Conservation (phyloP, 148 eudicot genomes). For the Rhododendron mucronatum region DNA sequence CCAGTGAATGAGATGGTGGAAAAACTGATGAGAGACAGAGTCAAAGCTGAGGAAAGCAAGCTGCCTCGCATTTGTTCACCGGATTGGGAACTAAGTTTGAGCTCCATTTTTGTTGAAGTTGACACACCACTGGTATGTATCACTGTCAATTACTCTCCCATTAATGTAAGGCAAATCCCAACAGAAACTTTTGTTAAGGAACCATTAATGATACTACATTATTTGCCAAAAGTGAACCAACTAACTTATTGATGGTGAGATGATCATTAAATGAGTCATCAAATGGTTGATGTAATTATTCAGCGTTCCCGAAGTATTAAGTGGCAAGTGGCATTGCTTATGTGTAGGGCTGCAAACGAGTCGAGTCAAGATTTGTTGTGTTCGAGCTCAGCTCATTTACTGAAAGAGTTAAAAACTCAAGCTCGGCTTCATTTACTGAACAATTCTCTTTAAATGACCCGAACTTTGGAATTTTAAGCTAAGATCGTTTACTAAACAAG, state of each 20-base stretch:
- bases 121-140: slow-evolving; percentile 55
- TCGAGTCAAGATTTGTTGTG: not conserved
- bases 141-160: not conserved
- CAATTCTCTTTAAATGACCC: not conserved
- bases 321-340: not conserved
- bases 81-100: slow-evolving; percentile 57
- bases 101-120: slow-evolving; percentile 62
- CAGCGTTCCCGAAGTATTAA: not conserved
- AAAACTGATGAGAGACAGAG: slow-evolving; percentile 54
- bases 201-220: not conserved
- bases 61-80: slow-evolving; percentile 52
- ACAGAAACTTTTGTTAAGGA: not conserved
- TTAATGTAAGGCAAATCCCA: not conserved
- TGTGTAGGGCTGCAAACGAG: not conserved
- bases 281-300: not conserved
- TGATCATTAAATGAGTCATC: not conserved
- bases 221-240: not conserved
- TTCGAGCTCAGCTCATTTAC: too few species aligned
- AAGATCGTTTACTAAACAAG: too few species aligned
- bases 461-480: not conserved
- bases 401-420: not conserved
- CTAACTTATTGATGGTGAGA: not conserved
- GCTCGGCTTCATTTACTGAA: not conserved
- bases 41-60: slow-evolving; percentile 51
- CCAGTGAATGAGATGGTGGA: slow-evolving; percentile 48